Evolutionary conservation across 2,329 filamentous ascomycete genomes (phyloP), one percentile per base, ranked within the genome.

Genomic region (Eutypella sp.): DNA sequence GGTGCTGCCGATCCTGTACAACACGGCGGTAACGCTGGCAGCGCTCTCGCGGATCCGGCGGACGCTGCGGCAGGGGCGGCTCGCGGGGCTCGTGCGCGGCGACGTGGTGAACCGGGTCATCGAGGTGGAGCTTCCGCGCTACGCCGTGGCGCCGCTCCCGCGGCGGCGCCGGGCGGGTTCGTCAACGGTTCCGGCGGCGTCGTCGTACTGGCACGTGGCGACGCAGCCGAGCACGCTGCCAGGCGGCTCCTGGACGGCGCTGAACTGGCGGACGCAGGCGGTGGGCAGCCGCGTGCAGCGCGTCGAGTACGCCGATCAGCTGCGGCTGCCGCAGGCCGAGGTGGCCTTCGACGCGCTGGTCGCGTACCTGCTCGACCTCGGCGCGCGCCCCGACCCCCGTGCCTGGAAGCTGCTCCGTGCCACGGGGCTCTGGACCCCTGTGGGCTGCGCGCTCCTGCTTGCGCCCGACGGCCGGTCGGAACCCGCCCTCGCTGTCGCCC

Each of bases 31-130:
- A 22, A 82, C 79, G 3, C 72, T 84, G 22, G 67, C 78, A 13
- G 81, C 79, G 2, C 68, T 82, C 2, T 79, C 79, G 33, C 75
- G 75, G 40, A 81, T 85, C 62, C 76, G 75, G 58, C 75, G 74
- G 46, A 76, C 77, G 63, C 72, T 85, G 4, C 66, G 74, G 15
- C 72, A 72, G 45, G 77, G 78, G 60, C 72, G 71, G n/a, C 65
- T 82, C 7, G 75, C 74, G 2, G 81, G 79, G 0, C 70, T 84
- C 38, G 84, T 79, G 11, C 74, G 82, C 38, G 78, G 77, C 58
- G 80, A 82, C 47, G 73, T 85, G 2, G 77, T 85, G 50, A 84
- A 83, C 47, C 77, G 80, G 33, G 73, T 84, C 43, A 82, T 85
- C 31, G 81, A 85, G 58, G 77, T 85, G 29, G 81, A 85, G 55